Percentiles rank a stretch among this genome's conserved stretches.
Evolutionary conservation across 1,284 basidiomycete genomes (phyloP).

Genomic region (Tranzscheliella williamsii): DNA sequence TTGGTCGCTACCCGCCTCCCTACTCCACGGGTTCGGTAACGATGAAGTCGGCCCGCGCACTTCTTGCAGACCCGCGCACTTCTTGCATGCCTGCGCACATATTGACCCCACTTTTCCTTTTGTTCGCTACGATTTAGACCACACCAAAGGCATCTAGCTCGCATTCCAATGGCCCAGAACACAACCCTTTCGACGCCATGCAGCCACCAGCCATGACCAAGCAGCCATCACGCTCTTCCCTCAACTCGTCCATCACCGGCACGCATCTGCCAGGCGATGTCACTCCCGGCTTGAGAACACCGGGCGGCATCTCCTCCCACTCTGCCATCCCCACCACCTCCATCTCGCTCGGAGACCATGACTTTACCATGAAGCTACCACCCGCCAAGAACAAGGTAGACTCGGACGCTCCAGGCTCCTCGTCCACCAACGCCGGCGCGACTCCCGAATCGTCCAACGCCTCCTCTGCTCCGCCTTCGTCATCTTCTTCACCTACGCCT

Average conservation of each 20-base stretch:
- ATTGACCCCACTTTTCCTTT: constrained; percentile 1
- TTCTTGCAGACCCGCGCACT: too few relatives aligned
- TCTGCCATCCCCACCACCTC: constrained; percentile 51
- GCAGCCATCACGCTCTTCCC: constrained; percentile 28
- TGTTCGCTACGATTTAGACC: constrained; percentile 17
- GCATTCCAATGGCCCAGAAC: constrained; percentile 39
- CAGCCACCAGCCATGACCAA: constrained; percentile 26
- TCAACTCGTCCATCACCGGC: constrained; percentile 27
- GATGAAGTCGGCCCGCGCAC: too few relatives aligned
- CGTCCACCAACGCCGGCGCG: neutral
- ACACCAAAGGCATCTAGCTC: constrained; percentile 48
- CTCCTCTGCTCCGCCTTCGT: neutral
- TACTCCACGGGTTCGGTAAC: too few relatives aligned
- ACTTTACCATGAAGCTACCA: constrained; percentile 59
- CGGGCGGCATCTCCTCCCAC: constrained; percentile 49
- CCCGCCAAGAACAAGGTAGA: constrained; percentile 42
- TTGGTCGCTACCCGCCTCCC: too few relatives aligned
- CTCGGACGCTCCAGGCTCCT: neutral
- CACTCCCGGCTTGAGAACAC: constrained; percentile 51
- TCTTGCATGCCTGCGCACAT: neutral
- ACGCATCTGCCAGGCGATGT: constrained; percentile 19
- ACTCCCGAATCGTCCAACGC: constrained; percentile 3
- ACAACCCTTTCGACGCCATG: constrained; percentile 53
- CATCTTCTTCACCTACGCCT: too few relatives aligned
- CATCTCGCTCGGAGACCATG: constrained; percentile 45